Percentiles rank a stretch among this genome's conserved stretches.
These are phyloP conservation scores for Colletotrichum tropicale DNA, from an alignment of 2,329 filamentous ascomycete species.

Conservation along the genomic window DNA sequence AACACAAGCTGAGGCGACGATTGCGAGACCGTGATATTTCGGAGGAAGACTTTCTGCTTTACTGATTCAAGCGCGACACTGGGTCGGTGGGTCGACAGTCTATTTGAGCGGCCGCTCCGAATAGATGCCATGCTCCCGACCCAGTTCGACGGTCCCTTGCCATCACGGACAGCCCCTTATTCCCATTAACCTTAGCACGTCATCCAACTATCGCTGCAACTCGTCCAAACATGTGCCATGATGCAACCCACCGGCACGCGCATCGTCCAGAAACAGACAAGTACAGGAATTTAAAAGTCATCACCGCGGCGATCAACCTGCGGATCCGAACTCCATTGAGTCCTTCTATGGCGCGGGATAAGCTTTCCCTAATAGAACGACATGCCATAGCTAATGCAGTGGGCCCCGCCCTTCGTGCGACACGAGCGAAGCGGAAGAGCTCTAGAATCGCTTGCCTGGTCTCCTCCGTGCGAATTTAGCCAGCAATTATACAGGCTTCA, in stretches of 20 bases:
- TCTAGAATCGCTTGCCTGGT: background rate
- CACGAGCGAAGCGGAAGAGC: background rate
- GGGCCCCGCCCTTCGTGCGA: background rate
- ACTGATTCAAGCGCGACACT: background rate
- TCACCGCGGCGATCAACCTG: background rate
- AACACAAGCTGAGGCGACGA: background rate
- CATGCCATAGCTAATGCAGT: background rate
- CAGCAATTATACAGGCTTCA: background rate
- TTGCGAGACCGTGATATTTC: background rate
- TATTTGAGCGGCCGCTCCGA: background rate
- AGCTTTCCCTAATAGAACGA: background rate
- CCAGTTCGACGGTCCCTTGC: background rate
- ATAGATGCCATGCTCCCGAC: background rate
- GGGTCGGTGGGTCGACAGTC: background rate
- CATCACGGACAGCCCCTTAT: background rate
- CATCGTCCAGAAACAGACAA: background rate
- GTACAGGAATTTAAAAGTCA: background rate
- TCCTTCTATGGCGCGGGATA: background rate
- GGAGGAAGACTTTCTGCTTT: background rate
- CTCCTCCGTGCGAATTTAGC: background rate
- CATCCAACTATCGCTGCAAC: background rate
- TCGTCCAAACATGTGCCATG: background rate
- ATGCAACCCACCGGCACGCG: background rate
- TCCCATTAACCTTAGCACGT: background rate
- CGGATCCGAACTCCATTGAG: background rate